Conservation (phyloP, 2,329 filamentous ascomycete genomes). For the Diaporthe sp. region DNA sequence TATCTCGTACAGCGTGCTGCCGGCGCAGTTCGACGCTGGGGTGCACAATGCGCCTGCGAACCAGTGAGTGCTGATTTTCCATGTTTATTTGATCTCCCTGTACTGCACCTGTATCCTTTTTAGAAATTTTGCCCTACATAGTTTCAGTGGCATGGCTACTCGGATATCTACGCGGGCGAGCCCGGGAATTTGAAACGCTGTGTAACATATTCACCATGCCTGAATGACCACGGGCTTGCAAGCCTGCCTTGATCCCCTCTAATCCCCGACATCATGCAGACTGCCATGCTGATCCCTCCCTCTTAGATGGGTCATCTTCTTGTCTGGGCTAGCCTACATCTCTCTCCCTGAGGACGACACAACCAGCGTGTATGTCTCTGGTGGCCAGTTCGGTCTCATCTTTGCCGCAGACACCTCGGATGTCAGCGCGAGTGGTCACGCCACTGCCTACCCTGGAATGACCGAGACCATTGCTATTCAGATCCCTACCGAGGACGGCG, state of each 20-base stretch:
- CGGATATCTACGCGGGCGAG: neutral
- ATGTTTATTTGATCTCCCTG: no score
- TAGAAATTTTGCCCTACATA: neutral
- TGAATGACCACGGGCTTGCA: neutral
- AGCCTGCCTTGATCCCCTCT: neutral
- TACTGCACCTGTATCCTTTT: neutral
- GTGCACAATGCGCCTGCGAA: constrained; percentile 55
- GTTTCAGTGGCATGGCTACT: neutral
- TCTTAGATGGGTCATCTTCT: constrained; percentile 51
- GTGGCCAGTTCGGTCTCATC: constrained; percentile 55
- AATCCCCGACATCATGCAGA: neutral
- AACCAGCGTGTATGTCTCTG: constrained; percentile 50
- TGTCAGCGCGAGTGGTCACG: constrained; percentile 55
- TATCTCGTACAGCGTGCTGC: constrained; percentile 51
- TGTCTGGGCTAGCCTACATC: constrained; percentile 56
- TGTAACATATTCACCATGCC: no score
- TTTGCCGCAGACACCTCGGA: constrained; percentile 57
- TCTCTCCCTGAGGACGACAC: constrained; percentile 52
- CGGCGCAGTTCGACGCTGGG: constrained; percentile 53
- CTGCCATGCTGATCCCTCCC: neutral
- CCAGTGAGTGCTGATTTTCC: no score
- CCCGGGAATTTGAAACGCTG: neutral
- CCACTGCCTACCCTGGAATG: constrained; percentile 53
- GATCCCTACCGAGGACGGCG: constrained; percentile 52
- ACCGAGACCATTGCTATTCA: constrained; percentile 53